Base-by-base conservation (phyloP, 2,329 filamentous ascomycete genomes). In the Dactylonectria estremocensis region DNA sequence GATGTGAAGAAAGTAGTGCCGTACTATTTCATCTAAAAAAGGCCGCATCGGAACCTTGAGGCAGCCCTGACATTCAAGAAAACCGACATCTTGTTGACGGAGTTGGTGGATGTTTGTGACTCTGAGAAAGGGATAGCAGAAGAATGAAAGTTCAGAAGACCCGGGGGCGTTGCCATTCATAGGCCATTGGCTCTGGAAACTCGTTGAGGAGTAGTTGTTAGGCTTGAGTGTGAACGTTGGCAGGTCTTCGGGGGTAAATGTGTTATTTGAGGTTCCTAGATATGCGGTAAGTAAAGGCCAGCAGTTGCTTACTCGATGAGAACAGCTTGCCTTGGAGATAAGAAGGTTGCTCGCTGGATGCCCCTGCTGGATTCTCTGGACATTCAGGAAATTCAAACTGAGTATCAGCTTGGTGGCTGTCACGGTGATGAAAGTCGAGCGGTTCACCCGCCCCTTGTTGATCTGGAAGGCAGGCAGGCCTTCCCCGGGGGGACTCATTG, bases 1-100 rank as follows among this genome's bases (percentile, higher is more conserved):
- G 22, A 85, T 80, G 60, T 84, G 82, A 10, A 84, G 72, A 60
- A 85, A 85, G 69, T 84, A 85, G 52, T 85, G 80, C 67, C 82
- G 80, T 5, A 87, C 78, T 64, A 88, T 85, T 58, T 85, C 82
- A 54, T 86, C 82, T 0, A 86, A 74, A 1, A 83, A 77, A 1
- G 77, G 66, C 31, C 80, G 77, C 0, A 78, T 80, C 0, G 85
- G 85, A 10, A 87, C 75, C 18, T 80, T 80, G 3, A 86, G 76
- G 67, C 84, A 85, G 4, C 83, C 82, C 68, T 86, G 83, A 2
- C 80, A 77, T 48, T 82, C 80, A 22, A 87, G 76, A 67, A 82
- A 86, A 58, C 81, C 82, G 65, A 84, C 80, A 69, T 86, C 84
- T 68, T 85, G 82, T 1, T 80, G 79, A 52, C 82, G 79, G 56